Evolutionary conservation across 108 stramenopile genomes (phyloP).

Genomic region (Skeletonema grethae): DNA sequence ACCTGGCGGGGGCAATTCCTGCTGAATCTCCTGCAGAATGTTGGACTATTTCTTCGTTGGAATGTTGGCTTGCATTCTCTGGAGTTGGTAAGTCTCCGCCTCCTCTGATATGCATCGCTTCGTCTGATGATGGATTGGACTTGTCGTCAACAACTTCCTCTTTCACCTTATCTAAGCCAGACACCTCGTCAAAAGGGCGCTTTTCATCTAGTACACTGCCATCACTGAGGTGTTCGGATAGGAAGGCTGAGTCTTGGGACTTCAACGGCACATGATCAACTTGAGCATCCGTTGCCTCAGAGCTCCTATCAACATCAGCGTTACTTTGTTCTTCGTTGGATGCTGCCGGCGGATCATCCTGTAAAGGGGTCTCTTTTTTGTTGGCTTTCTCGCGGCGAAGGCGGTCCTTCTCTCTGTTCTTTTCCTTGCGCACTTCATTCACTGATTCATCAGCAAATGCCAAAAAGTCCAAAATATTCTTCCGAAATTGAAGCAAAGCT

Average conservation of each 20-base stretch:
- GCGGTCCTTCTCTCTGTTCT: slow-evolving; percentile 35
- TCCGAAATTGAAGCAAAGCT: slow-evolving; percentile 65
- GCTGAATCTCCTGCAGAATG: background rate
- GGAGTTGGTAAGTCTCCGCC: slow-evolving; percentile 17
- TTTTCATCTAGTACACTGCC: background rate
- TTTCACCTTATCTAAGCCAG: background rate
- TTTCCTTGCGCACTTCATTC: slow-evolving; percentile 57
- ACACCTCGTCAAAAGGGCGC: background rate
- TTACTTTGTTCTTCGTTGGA: background rate
- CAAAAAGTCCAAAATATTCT: slow-evolving; percentile 49
- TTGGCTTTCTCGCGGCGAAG: slow-evolving; percentile 20
- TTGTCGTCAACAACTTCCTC: background rate
- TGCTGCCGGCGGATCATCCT: background rate
- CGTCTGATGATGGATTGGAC: background rate
- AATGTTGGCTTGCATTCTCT: slow-evolving; percentile 1
- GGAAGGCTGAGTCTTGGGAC: background rate
- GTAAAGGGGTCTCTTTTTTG: slow-evolving; percentile 20
- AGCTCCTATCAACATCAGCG: background rate
- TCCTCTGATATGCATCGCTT: slow-evolving; percentile 42
- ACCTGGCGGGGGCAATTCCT: background rate
- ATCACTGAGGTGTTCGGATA: background rate
- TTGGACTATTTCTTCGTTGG: background rate
- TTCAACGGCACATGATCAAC: background rate
- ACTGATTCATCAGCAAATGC: slow-evolving; percentile 47
- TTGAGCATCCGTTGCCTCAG: background rate